phyloP scores from a whole-genome alignment of 805 yeast genomes.

The Starmerella bombi region DNA sequence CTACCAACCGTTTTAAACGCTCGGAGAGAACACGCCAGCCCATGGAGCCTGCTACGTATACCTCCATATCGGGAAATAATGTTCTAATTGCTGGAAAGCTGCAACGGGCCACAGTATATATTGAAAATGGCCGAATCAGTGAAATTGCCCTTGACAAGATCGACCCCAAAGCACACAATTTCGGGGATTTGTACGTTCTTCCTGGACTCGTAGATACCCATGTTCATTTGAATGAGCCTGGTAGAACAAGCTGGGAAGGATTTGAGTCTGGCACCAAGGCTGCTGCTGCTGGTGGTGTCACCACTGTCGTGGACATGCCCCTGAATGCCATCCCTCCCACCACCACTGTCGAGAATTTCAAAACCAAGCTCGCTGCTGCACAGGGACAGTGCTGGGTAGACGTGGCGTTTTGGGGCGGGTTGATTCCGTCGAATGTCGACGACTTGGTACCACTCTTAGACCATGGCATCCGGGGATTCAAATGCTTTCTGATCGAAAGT shows the following conservation, averaged over 20 bases:
- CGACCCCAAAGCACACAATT: slow-evolving; percentile 31
- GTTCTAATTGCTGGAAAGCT: slow-evolving; percentile 22
- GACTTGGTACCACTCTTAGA: slow-evolving; percentile 62
- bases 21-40: background rate
- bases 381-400: slow-evolving; percentile 78
- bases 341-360: slow-evolving; percentile 65
- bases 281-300: slow-evolving; percentile 92
- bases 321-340: slow-evolving; percentile 93
- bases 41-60: background rate
- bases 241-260: slow-evolving; percentile 97
- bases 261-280: slow-evolving; percentile 89
- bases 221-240: slow-evolving; percentile 92
- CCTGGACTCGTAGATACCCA: slow-evolving; percentile 93
- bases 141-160: slow-evolving; percentile 21
- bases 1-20: too few relatives aligned
- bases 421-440: slow-evolving; percentile 62
- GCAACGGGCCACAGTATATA: slow-evolving; percentile 22
- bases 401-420: slow-evolving; percentile 93
- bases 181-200: slow-evolving; percentile 55
- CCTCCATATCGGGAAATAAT: slow-evolving; percentile 10
- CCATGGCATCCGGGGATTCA: slow-evolving; percentile 88
- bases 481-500: slow-evolving; percentile 80
- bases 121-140: slow-evolving; percentile 44
- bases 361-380: slow-evolving; percentile 66
- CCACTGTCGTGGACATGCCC: slow-evolving; percentile 94